phyloP scores from a whole-genome alignment of 2,329 filamentous ascomycete genomes.

The Aotearoamyces nothofagi region DNA sequence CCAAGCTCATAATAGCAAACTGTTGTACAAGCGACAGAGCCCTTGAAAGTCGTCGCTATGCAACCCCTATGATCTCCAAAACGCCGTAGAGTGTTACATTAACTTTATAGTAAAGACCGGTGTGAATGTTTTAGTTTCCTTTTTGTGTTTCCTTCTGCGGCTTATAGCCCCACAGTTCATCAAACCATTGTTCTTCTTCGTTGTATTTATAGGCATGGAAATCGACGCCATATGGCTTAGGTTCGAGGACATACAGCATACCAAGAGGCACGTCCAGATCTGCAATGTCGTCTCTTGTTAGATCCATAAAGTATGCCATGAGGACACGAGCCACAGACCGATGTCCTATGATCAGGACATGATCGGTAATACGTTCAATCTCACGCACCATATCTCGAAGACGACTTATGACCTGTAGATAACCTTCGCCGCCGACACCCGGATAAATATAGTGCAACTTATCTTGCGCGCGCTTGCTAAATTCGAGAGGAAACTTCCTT shows the following conservation, averaged over 20 bases:
- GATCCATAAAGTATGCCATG: slow-evolving; percentile 90
- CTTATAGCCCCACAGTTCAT: slow-evolving; percentile 73
- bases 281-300: slow-evolving; percentile 81
- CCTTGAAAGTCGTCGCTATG: slow-evolving; percentile 3
- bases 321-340: slow-evolving; percentile 84
- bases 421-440: slow-evolving; percentile 88
- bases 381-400: slow-evolving; percentile 92
- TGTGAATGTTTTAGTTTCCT: slow-evolving; percentile 8
- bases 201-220: slow-evolving; percentile 95
- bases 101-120: not conserved
- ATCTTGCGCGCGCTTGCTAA: slow-evolving; percentile 60
- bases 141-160: slow-evolving; percentile 36
- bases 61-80: too few relatives aligned
- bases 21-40: too few relatives aligned
- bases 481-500: slow-evolving; percentile 66
- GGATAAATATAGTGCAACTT: slow-evolving; percentile 97
- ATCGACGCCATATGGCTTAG: slow-evolving; percentile 93
- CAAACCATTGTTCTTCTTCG: slow-evolving; percentile 61
- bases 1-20: too few relatives aligned
- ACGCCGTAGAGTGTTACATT: too few relatives aligned
- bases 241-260: slow-evolving; percentile 88
- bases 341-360: slow-evolving; percentile 83
- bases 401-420: slow-evolving; percentile 92
- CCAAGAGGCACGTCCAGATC: slow-evolving; percentile 89
- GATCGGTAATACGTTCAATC: slow-evolving; percentile 92